Percentiles rank a stretch among this genome's conserved stretches.
Evolutionary conservation across 140 eudicot species (phyloP).

Genomic region (Erigeron philadelphicus): DNA sequence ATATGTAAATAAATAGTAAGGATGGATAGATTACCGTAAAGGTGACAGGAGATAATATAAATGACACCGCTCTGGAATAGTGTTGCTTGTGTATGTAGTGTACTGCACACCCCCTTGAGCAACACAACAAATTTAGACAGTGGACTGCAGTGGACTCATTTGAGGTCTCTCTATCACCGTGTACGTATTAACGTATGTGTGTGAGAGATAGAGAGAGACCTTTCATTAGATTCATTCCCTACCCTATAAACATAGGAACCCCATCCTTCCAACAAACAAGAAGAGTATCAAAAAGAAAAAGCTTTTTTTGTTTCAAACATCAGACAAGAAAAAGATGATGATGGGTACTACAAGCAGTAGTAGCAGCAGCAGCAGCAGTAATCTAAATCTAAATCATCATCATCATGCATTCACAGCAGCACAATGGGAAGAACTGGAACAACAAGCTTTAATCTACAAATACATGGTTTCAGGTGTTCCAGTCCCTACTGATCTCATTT

Average conservation of each 20-base stretch:
- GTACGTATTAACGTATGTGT: not conserved
- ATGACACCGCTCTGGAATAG: slow-evolving; percentile 22
- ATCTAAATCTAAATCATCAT: slow-evolving; percentile 12
- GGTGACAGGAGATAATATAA: slow-evolving; percentile 37
- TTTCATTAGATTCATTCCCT: slow-evolving; percentile 20
- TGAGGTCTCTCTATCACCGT: slow-evolving; percentile 3
- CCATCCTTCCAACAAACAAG: slow-evolving; percentile 27
- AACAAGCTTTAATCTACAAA: slow-evolving; percentile 52
- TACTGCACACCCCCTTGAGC: slow-evolving; percentile 24
- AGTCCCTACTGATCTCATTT: slow-evolving; percentile 46
- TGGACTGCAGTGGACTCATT: slow-evolving; percentile 26
- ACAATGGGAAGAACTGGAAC: slow-evolving; percentile 55
- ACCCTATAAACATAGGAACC: slow-evolving; percentile 36
- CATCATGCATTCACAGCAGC: slow-evolving; percentile 37
- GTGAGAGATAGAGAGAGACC: not conserved
- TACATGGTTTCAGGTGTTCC: slow-evolving; percentile 54
- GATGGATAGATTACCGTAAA: slow-evolving; percentile 25
- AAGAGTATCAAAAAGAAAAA: slow-evolving; percentile 4
- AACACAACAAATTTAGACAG: slow-evolving; percentile 36
- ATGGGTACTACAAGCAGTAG: slow-evolving; percentile 22
- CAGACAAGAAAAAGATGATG: slow-evolving; percentile 30
- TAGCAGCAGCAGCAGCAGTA: slow-evolving; percentile 16
- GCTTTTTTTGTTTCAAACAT: not conserved
- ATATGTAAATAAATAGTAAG: no score
- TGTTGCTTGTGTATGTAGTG: slow-evolving; percentile 20